Evolutionary conservation across 208 protist species (phyloP).

Genomic region (Crithidia thermophila): DNA sequence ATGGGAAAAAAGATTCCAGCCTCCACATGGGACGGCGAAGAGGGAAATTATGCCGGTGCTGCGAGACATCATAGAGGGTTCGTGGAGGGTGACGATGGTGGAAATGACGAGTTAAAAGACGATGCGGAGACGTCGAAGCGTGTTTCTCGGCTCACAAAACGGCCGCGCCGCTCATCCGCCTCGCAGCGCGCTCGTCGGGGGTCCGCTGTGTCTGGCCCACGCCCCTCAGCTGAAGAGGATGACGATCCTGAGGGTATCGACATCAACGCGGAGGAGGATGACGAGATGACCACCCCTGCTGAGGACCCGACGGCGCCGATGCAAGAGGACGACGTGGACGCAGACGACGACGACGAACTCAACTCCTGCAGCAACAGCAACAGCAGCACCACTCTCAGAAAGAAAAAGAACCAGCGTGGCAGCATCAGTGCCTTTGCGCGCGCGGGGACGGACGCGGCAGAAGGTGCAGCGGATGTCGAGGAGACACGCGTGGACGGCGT

Average conservation of each 20-base stretch:
- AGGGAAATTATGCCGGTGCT: background rate
- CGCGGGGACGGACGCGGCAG: background rate
- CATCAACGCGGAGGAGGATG: slow-evolving; percentile 6
- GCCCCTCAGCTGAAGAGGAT: background rate
- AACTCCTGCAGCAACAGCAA: too few relatives aligned
- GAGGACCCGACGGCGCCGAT: slow-evolving; percentile 4
- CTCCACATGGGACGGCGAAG: background rate
- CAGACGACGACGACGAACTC: background rate
- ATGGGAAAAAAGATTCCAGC: too few relatives aligned
- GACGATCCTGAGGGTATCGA: background rate
- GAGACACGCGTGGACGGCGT: slow-evolving; percentile 6
- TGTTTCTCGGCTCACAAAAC: too few relatives aligned
- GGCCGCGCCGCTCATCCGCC: too few relatives aligned
- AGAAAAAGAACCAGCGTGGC: too few relatives aligned
- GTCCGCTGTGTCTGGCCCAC: too few relatives aligned
- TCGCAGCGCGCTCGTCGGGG: too few relatives aligned
- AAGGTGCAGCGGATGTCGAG: background rate
- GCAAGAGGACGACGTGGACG: slow-evolving; percentile 23
- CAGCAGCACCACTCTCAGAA: too few relatives aligned
- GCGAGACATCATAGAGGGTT: too few relatives aligned
- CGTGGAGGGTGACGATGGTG: slow-evolving; percentile 21
- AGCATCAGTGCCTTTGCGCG: background rate
- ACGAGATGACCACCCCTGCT: slow-evolving; percentile 1
- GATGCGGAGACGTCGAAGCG: slow-evolving; percentile 13
- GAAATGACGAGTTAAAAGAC: background rate